A percentile compares a stretch with the other conserved stretches of the same genome.
phyloP scores from a whole-genome alignment of 2,329 filamentous ascomycete species.

The Raffaelea deltoideospora region DNA sequence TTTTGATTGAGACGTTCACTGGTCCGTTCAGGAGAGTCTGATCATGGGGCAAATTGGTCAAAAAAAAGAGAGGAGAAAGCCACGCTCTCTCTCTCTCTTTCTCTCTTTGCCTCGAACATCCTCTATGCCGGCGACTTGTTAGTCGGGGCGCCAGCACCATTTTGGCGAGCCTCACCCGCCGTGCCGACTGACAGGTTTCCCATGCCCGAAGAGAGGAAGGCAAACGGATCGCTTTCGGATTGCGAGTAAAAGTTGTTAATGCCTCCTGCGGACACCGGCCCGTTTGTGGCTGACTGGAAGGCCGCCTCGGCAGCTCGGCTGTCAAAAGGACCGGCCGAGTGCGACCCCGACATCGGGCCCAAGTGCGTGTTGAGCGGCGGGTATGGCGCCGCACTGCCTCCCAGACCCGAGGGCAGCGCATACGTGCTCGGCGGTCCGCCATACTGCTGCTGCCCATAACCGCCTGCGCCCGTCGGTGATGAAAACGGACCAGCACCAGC shows the following conservation, averaged over 20 bases:
- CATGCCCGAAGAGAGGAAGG: slow-evolving; percentile 63
- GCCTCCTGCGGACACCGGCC: slow-evolving; percentile 59
- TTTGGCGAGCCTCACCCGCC: slow-evolving; percentile 42
- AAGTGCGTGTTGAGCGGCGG: slow-evolving; percentile 73
- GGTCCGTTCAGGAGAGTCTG: too few species aligned
- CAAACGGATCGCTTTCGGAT: slow-evolving; percentile 60
- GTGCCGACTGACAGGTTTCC: slow-evolving; percentile 57
- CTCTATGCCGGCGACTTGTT: slow-evolving; percentile 45
- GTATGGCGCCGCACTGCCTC: slow-evolving; percentile 63
- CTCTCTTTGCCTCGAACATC: background rate
- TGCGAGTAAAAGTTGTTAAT: slow-evolving; percentile 57
- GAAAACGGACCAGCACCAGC: slow-evolving; percentile 50
- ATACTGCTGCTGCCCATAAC: slow-evolving; percentile 71
- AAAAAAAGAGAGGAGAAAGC: slow-evolving; percentile 8
- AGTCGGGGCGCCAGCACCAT: slow-evolving; percentile 38
- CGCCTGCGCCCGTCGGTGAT: slow-evolving; percentile 29
- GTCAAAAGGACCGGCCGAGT: slow-evolving; percentile 78
- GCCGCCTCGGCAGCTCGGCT: slow-evolving; percentile 88
- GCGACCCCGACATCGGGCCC: slow-evolving; percentile 59
- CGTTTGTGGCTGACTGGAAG: slow-evolving; percentile 78
- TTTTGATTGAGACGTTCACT: too few species aligned
- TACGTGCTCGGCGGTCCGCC: slow-evolving; percentile 81
- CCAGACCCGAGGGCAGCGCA: slow-evolving; percentile 71
- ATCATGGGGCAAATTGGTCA: slow-evolving; percentile 5
- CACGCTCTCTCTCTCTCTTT: slow-evolving; percentile 6